Base-by-base conservation (phyloP, 805 yeast genomes). In the Metschnikowia corniflorae region DNA sequence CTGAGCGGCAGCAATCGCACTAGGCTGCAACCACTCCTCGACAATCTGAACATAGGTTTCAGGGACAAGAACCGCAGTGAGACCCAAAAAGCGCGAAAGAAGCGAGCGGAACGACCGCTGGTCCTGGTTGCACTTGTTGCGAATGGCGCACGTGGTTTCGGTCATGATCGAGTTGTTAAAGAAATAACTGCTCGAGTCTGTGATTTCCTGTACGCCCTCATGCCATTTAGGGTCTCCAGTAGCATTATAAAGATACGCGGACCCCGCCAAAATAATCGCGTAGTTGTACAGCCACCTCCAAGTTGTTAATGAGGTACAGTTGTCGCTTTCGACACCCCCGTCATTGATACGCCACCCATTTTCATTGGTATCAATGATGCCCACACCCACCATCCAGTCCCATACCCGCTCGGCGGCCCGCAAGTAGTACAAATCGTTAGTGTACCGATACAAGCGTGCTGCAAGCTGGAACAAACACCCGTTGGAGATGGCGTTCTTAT, bases 31-130 rank as follows among this genome's bases (percentile, higher is more conserved):
- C 46, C 45, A 49, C 17, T 31, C 30, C 25, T 13, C 32, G 28
- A 37, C 31, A 31, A 84, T 71, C 3, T 56, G 52, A 20, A 61
- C 71, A 16, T 55, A 50, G 4, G 76, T 65, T 2, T 58, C 55
- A 2, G 86, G 82, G 8, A 74, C 77, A 40, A 83, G 53, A 8
- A 61, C 58, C 7, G 78, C 71, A 0, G 87, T 74, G 31, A 71
- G 60, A 2, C 81, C 83, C 39, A 84, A 59, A 59, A 75, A 68
- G 47, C 91, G 71, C 3, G 86, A 65, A 46, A 79, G 76, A 35
- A 82, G 71, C 15, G 86, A 75, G 47, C 78, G 76, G 67, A 84
- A 84, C 13, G 86, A 73, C 48, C 89, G 63, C 63, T 84, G 88
- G 70, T 84, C 93, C 39, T 72, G 79, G 58, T 83, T 79, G 65